A percentile compares a stretch with the other conserved stretches of the same genome.
phyloP scores from a whole-genome alignment of 345 rosid genomes.

The Lepidium aucheri region DNA sequence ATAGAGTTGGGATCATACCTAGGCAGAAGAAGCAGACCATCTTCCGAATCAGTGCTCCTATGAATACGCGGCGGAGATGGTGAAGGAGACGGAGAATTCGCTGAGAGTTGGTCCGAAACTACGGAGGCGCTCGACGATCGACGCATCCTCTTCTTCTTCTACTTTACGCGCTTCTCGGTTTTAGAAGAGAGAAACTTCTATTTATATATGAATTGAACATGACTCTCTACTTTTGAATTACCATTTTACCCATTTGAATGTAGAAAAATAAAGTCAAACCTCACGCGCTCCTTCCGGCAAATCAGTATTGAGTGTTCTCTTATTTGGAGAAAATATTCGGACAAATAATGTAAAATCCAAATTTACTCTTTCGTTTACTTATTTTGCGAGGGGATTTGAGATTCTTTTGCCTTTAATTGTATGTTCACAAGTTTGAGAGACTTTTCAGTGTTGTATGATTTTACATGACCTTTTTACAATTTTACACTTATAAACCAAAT shows the following conservation, averaged over 20 bases:
- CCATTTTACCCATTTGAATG: neutral
- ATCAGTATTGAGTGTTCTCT: neutral
- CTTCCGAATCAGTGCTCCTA: slow-evolving; percentile 13
- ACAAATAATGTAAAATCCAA: too few species aligned
- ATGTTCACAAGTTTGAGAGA: neutral
- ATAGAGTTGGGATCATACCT: slow-evolving; percentile 58
- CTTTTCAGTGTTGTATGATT: neutral
- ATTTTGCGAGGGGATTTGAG: too few species aligned
- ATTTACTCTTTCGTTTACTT: too few species aligned
- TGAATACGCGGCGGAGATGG: slow-evolving; percentile 18
- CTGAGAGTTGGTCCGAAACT: slow-evolving; percentile 36
- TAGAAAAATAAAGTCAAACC: neutral
- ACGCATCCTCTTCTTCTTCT: slow-evolving; percentile 40
- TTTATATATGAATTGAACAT: neutral
- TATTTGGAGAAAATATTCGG: too few species aligned
- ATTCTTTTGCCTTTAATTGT: neutral
- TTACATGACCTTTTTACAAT: neutral
- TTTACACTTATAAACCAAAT: neutral
- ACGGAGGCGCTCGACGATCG: slow-evolving; percentile 52
- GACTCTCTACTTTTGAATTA: neutral
- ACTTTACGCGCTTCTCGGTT: slow-evolving; percentile 15
- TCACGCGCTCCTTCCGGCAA: slow-evolving; percentile 17
- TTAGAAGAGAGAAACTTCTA: neutral
- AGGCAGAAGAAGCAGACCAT: slow-evolving; percentile 39
- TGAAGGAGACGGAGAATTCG: slow-evolving; percentile 22